Evolutionary conservation across 169 alveolate genomes (phyloP), one percentile per base, ranked within the genome.

Genomic region (Plasmodium chabaudi): DNA sequence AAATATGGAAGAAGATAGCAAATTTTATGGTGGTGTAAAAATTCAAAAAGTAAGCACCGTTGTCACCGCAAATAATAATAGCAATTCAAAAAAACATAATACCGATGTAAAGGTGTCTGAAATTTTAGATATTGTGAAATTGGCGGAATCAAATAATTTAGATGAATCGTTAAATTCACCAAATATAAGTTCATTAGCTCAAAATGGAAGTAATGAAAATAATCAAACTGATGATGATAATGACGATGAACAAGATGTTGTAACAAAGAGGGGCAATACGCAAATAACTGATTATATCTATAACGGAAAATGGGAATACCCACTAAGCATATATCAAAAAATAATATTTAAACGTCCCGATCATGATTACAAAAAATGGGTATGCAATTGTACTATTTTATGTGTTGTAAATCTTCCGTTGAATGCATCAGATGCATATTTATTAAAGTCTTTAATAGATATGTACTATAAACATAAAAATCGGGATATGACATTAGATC

Each of bases 281-380:
- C 1, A 34, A 4, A 34, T 34, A 34, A 5, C 42, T 34, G 42
- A 34, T 34, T 34, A 34, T 34, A 9, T 59, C 9, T 59, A 60
- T 46, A 10, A 39, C 4, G 69, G 9, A 23, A 44, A n/a, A 3
- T 64, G 63, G 69, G 65, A 46, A 57, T 77, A 42, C 5, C 88
- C 88, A n/a, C 56, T 77, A 4, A 60, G 65, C 9, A 64, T 77
- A 39, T 63, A 63, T 27, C 59, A 77, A 12, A 46, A 77, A 64
- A 47, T 57, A 15, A 55, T 77, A 47, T 77, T 63, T 77, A 77
- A 77, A 77, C 63, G 53, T 63, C 63, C 39, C 47, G 53, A 65
- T 64, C 77, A 63, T 77, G 59, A 64, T 51, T 77, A 77, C 47
- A 44, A 77, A 19, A 77, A 64, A 56, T 77, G 88, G 88, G 27